phyloP scores from a whole-genome alignment of 805 yeast species.

The Osmozyma mogii region DNA sequence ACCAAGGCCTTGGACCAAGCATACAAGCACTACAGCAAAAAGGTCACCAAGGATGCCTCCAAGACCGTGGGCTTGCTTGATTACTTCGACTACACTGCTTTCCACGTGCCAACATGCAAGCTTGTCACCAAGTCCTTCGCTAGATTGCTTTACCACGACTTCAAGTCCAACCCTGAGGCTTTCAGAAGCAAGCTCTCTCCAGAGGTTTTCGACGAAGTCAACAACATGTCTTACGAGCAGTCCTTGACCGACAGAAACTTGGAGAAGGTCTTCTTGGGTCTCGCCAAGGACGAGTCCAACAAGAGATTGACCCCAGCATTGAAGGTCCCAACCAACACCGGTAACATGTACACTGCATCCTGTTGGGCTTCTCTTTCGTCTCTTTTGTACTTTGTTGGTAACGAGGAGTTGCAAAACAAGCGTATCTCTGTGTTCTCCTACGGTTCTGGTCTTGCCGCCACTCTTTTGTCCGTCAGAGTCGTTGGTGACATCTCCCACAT shows the following conservation, averaged over 20 bases:
- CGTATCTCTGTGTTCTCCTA: slow-evolving; percentile 91
- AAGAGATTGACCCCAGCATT: slow-evolving; percentile 74
- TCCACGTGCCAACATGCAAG: slow-evolving; percentile 98
- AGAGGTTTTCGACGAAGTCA: slow-evolving; percentile 47
- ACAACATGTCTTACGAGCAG: slow-evolving; percentile 58
- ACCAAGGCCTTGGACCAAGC: slow-evolving; percentile 87
- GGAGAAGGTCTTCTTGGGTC: slow-evolving; percentile 77
- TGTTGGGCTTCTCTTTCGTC: slow-evolving; percentile 84
- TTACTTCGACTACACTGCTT: slow-evolving; percentile 84
- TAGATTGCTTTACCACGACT: slow-evolving; percentile 85
- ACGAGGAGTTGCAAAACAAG: slow-evolving; percentile 68
- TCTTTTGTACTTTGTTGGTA: slow-evolving; percentile 64
- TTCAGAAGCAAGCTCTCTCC: slow-evolving; percentile 36
- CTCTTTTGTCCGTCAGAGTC: slow-evolving; percentile 73
- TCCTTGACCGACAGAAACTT: slow-evolving; percentile 71
- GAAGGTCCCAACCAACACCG: slow-evolving; percentile 89
- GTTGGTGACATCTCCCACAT: slow-evolving; percentile 73
- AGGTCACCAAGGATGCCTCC: slow-evolving; percentile 43
- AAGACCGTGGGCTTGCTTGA: slow-evolving; percentile 52
- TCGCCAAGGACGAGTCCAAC: slow-evolving; percentile 61
- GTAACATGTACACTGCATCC: slow-evolving; percentile 97
- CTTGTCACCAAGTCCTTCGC: slow-evolving; percentile 89
- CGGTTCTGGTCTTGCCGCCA: slow-evolving; percentile 96
- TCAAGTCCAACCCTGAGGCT: slow-evolving; percentile 55
- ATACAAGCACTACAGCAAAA: slow-evolving; percentile 73